Evolutionary conservation across 495 filamentous ascomycete species (phyloP).

Genomic region (Aspergillus cavernicola): DNA sequence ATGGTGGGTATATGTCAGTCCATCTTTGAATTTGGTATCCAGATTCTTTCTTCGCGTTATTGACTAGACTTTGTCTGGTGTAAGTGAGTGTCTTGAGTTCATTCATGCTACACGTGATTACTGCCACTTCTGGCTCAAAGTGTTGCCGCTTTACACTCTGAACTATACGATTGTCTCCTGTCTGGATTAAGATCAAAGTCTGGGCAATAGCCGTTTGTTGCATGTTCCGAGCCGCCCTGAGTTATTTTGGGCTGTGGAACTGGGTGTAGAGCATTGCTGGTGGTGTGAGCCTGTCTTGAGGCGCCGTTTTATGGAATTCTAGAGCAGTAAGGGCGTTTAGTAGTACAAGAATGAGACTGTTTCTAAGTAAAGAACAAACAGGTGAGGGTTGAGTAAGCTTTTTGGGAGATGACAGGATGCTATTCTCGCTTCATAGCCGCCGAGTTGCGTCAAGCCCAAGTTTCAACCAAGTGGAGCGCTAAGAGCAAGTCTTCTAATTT

Average conservation of each 20-base stretch:
- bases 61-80: background rate
- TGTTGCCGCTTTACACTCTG: background rate
- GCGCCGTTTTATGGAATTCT: background rate
- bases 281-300: background rate
- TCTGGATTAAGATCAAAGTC: too few species aligned
- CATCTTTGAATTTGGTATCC: background rate
- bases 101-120: background rate
- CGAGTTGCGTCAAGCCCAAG: slow-evolving; percentile 4
- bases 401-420: background rate
- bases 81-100: background rate
- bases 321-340: background rate
- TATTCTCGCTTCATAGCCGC: slow-evolving; percentile 5
- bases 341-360: background rate
- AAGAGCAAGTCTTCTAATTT: background rate
- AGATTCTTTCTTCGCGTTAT: background rate
- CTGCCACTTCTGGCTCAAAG: background rate
- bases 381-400: background rate
- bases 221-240: background rate
- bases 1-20: background rate
- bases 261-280: background rate
- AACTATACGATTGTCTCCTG: background rate
- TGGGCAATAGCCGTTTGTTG: too few species aligned
- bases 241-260: background rate
- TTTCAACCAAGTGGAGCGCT: background rate
- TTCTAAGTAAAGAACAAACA: slow-evolving; percentile 6